Evolutionary conservation across 176 grass and related monocot genomes (phyloP), one percentile per base, ranked within the genome.

Genomic region (Oryza meyeriana): DNA sequence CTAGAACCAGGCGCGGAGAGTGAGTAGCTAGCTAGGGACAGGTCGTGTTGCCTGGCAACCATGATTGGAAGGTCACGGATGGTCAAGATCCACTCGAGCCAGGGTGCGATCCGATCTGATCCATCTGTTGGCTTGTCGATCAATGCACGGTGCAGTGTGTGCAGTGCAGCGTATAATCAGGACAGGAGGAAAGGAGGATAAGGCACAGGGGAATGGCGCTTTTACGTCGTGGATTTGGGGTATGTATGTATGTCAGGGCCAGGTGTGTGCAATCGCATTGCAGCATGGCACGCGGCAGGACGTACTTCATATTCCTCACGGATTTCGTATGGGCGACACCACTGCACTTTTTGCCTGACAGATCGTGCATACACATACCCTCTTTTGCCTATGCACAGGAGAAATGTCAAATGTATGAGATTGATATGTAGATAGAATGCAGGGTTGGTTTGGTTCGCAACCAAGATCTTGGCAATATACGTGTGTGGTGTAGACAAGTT

Each of bases 31-130:
- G 42, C 42, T 45, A 45, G 45, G 45, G 36, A 18, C 38, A 20
- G 20, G 13, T 12, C 27, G 25, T 31, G 40, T 16, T 50, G 45
- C 45, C 50, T 1, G 4, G 18, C 24, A 28, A 47, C 4, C 45
- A 64, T 89, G 82, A 85, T 70, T 85, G 76, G 74, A 69, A 36
- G 52, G 41, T 36, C 71, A 80, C 42, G 72, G 64, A 81, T 77
- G 78, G 83, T 82, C 79, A 86, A 82, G 83, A 86, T 86, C 88
- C 85, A 89, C 78, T 89, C 66, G 72, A 90, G 79, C 28, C 83
- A 61, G 72, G 26, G 27, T 44, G 48, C 61, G 77, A 68, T 67
- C 77, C 44, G 69, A 74, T 74, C 85, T 20, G 85, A 87, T 47
- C 78, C 78, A 38, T 69, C 71, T 61, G 78, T 28, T 69, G 59